Conservation (phyloP, 2,329 filamentous ascomycete species). For the Blastomyces silverae region DNA sequence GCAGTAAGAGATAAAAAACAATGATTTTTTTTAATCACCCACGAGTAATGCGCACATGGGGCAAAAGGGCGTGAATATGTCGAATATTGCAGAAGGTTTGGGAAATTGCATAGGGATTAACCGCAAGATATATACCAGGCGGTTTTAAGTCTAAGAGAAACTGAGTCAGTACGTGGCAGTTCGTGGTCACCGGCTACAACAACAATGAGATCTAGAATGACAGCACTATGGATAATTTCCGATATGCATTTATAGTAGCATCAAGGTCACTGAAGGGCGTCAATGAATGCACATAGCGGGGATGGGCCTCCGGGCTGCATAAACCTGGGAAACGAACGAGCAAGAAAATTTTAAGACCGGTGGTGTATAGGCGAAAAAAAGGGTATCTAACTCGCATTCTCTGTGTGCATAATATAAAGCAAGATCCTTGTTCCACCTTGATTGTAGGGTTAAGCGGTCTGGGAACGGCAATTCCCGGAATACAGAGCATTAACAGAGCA, state of each 20-base stretch:
- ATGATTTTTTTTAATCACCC: background rate
- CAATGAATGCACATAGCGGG: background rate
- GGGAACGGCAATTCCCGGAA: background rate
- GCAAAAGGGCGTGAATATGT: background rate
- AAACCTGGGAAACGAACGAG: background rate
- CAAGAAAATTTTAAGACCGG: background rate
- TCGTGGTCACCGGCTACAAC: background rate
- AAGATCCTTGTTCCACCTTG: background rate
- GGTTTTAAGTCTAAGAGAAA: background rate
- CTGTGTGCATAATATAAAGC: background rate
- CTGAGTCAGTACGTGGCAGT: background rate
- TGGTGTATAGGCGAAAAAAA: background rate
- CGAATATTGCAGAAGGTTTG: background rate
- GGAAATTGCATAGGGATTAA: background rate
- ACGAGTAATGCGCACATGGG: background rate
- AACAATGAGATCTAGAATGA: background rate
- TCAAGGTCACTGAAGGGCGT: background rate
- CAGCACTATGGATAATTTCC: background rate
- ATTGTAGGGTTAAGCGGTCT: background rate
- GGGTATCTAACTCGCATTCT: background rate
- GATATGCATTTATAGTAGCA: background rate
- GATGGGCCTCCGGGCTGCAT: conserved; percentile 1
- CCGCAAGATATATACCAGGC: background rate
- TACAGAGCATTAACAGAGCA: background rate
- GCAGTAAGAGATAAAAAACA: background rate